Conservation (phyloP, 805 yeast genomes). For the Phaffomyces thermotolerans region DNA sequence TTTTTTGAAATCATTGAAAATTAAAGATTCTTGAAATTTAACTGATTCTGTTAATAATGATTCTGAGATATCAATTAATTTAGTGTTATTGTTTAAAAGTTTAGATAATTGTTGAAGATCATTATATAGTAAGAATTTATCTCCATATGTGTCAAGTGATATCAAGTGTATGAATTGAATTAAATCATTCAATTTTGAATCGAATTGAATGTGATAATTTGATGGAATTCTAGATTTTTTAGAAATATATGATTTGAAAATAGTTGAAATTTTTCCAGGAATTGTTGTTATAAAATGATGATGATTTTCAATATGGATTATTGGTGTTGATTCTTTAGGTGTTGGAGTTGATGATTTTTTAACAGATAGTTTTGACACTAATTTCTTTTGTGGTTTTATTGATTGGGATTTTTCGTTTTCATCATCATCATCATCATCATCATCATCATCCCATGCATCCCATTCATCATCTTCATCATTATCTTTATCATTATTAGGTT, state of each 20-base stretch:
- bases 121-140: slow-evolving; percentile 15
- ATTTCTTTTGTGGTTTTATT: slow-evolving; percentile 6
- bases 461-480: slow-evolving; percentile 13
- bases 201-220: slow-evolving; percentile 8
- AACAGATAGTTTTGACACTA: slow-evolving; percentile 16
- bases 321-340: slow-evolving; percentile 1
- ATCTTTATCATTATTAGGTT: neutral
- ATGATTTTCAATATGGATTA: neutral
- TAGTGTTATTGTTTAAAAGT: slow-evolving; percentile 1
- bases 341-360: slow-evolving; percentile 10
- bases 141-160: slow-evolving; percentile 10
- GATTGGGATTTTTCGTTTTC: neutral
- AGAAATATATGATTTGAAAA: neutral
- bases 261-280: too few species aligned
- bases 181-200: slow-evolving; percentile 13
- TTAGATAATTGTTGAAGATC: slow-evolving; percentile 12
- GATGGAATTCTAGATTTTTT: slow-evolving; percentile 7
- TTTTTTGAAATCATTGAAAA: slow-evolving; percentile 2
- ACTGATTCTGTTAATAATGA: slow-evolving; percentile 10
- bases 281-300: slow-evolving; percentile 2
- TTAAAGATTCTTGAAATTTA: slow-evolving; percentile 6
- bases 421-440: slow-evolving; percentile 6
- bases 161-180: slow-evolving; percentile 14
- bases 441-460: slow-evolving; percentile 21
- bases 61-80: slow-evolving; percentile 39